A percentile compares a stretch with the other conserved stretches of the same genome.
phyloP scores from a whole-genome alignment of 2,329 filamentous ascomycete genomes.

The Phyllosticta citribraziliensis region DNA sequence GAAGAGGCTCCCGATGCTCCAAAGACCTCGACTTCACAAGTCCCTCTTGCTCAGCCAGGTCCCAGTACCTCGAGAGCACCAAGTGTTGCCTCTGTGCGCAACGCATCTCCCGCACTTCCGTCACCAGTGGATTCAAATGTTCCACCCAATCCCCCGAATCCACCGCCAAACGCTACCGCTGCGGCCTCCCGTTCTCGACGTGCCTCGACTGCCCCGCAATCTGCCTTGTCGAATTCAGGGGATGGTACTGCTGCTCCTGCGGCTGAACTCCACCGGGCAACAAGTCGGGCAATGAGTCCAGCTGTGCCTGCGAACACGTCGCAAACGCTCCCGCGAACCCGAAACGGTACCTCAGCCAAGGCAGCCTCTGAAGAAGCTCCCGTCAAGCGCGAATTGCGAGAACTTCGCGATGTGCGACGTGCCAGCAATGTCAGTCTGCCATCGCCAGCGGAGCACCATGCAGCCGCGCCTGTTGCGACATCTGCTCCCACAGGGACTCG shows the following conservation, averaged over 20 bases:
- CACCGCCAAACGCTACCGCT: neutral
- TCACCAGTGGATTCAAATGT: conserved; percentile 1
- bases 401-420: conserved; percentile 31
- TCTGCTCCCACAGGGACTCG: conserved; percentile 29
- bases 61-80: conserved; percentile 15
- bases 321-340: conserved; percentile 25
- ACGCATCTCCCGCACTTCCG: neutral
- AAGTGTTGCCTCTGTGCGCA: conserved; percentile 2
- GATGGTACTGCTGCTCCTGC: conserved; percentile 9
- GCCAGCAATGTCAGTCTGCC: conserved; percentile 37
- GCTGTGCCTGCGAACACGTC: conserved; percentile 21
- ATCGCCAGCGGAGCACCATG: conserved; percentile 15
- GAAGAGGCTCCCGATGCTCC: conserved; percentile 11
- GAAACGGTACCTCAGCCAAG: conserved; percentile 23
- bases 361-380: conserved; percentile 41
- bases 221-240: conserved; percentile 10
- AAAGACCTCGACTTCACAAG: conserved; percentile 22
- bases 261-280: neutral
- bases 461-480: conserved; percentile 8
- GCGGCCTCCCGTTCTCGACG: conserved; percentile 5
- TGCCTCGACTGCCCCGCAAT: conserved; percentile 7
- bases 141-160: neutral
- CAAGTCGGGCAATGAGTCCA: neutral
- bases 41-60: conserved; percentile 37
- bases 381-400: conserved; percentile 26